phyloP scores from a whole-genome alignment of 2,329 filamentous ascomycete genomes.

The Trichophyton simii region DNA sequence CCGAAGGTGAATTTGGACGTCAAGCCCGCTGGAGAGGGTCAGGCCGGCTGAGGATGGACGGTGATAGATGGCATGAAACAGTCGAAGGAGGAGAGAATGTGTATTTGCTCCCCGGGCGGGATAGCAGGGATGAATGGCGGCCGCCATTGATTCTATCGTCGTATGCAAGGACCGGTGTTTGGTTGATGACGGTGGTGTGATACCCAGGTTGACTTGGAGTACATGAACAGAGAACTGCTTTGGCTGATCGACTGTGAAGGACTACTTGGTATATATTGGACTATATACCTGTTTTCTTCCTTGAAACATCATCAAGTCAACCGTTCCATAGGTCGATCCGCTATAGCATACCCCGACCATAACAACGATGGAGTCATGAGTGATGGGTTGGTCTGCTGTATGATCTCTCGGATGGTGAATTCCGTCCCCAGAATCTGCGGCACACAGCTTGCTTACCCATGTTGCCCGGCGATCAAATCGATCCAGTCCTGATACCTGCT shows the following conservation, averaged over 20 bases:
- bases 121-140: neutral
- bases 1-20: neutral
- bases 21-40: neutral
- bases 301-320: neutral
- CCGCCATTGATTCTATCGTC: neutral
- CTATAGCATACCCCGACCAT: neutral
- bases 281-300: neutral
- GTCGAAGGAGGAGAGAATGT: neutral
- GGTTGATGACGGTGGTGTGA: neutral
- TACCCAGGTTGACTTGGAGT: neutral
- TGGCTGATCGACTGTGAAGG: neutral
- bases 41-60: neutral
- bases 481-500: neutral
- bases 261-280: neutral
- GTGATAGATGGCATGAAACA: neutral
- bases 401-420: neutral
- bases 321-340: neutral
- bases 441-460: neutral
- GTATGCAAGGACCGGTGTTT: neutral
- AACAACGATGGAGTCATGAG: neutral
- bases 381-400: neutral
- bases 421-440: neutral
- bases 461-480: neutral
- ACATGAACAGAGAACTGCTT: neutral
- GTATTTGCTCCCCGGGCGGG: neutral